A percentile compares a stretch with the other conserved stretches of the same genome.
Evolutionary conservation across 805 yeast genomes (phyloP).

Genomic region (Pichia thaimueangensis): DNA sequence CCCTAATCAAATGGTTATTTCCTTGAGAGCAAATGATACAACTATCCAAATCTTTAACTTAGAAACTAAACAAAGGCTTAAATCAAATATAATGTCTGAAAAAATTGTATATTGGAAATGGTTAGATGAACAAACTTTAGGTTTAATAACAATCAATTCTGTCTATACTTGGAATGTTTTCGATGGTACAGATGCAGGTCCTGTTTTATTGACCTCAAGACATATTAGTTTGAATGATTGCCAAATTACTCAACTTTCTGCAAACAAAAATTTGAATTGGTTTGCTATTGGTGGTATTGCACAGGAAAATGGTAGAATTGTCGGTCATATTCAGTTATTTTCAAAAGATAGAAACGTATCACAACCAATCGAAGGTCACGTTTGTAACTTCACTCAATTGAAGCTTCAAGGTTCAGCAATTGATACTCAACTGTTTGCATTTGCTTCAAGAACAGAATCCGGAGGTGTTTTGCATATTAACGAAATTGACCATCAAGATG

Average conservation of each 20-base stretch:
- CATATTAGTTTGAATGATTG: constrained; percentile 71
- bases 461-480: constrained; percentile 86
- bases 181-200: constrained; percentile 78
- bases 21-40: constrained; percentile 93
- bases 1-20: constrained; percentile 81
- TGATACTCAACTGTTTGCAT: constrained; percentile 83
- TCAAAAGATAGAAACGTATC: constrained; percentile 86
- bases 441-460: constrained; percentile 81
- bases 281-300: constrained; percentile 92
- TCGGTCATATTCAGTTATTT: constrained; percentile 91
- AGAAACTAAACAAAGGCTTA: constrained; percentile 79
- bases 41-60: constrained; percentile 92
- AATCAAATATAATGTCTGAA: constrained; percentile 77
- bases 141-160: constrained; percentile 73
- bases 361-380: constrained; percentile 97
- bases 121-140: constrained; percentile 68
- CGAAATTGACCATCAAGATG: constrained; percentile 91
- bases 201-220: constrained; percentile 72
- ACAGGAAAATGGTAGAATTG: constrained; percentile 89
- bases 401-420: constrained; percentile 65
- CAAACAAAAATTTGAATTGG: constrained; percentile 81
- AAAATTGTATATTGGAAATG: constrained; percentile 96
- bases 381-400: constrained; percentile 78
- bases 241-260: constrained; percentile 86
- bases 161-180: constrained; percentile 79